Conservation (phyloP, 208 protist genomes). For the Phytomonas francai region DNA sequence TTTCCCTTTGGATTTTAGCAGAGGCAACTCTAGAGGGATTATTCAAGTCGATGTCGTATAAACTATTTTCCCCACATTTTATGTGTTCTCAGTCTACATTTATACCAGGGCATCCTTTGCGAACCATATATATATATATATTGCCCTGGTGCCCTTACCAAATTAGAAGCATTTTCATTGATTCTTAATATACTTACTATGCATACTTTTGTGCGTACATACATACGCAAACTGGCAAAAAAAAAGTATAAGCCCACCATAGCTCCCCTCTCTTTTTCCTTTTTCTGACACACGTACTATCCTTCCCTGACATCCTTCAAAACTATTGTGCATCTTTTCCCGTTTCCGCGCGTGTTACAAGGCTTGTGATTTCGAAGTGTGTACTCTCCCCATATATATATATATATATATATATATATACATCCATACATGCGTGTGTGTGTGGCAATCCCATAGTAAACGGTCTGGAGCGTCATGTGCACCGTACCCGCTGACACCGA, state of each 20-base stretch:
- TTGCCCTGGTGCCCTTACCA: neutral
- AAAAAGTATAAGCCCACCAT: neutral
- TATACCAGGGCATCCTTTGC: neutral
- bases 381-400: too few species aligned
- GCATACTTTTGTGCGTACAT: neutral
- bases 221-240: too few species aligned
- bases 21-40: neutral
- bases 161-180: neutral
- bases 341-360: too few species aligned
- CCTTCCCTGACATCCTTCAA: neutral
- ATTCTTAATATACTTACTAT: neutral
- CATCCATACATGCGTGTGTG: neutral
- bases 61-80: neutral
- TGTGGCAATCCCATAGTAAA: neutral
- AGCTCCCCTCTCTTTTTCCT: constrained; percentile 7
- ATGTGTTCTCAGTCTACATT: constrained; percentile 1
- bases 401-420: neutral
- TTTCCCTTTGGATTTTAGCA: neutral
- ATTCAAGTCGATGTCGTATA: neutral
- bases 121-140: neutral
- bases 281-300: neutral
- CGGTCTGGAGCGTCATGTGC: neutral
- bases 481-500: neutral
- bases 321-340: too few species aligned
- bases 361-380: too few species aligned